Percentiles rank a stretch among this genome's conserved stretches.
Conservation (phyloP, 2,329 filamentous ascomycete genomes). For the Epichloe hybrida region DNA sequence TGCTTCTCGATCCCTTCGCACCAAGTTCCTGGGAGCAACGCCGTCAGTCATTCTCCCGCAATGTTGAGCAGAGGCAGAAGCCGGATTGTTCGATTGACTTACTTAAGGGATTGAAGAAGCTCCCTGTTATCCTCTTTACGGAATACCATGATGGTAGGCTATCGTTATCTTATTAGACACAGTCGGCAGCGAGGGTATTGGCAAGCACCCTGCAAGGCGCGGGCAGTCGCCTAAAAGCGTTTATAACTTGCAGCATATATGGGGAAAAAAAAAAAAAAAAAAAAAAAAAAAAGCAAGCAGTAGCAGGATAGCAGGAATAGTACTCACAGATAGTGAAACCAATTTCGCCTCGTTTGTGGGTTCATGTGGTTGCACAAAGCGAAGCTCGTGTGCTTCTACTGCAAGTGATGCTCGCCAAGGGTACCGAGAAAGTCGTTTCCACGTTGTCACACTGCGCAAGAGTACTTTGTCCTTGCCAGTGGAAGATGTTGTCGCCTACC, state of each 20-base stretch:
- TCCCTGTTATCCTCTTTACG: slow-evolving; percentile 3
- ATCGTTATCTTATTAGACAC: background rate
- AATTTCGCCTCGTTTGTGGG: background rate
- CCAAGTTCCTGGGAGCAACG: background rate
- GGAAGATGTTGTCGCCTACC: background rate
- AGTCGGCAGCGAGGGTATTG: background rate
- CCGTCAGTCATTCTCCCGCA: background rate
- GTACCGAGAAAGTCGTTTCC: background rate
- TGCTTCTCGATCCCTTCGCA: slow-evolving; percentile 3
- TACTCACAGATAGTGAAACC: background rate
- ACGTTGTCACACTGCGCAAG: slow-evolving; percentile 1
- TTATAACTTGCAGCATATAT: background rate
- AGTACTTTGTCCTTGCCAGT: background rate
- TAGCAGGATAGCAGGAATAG: background rate
- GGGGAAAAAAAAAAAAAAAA: background rate
- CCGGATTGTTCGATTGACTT: background rate
- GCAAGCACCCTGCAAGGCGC: background rate
- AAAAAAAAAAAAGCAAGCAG: background rate
- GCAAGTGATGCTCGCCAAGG: slow-evolving; percentile 1
- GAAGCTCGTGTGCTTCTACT: background rate
- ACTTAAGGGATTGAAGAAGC: slow-evolving; percentile 4
- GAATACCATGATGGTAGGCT: slow-evolving; percentile 1
- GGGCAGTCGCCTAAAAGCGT: background rate
- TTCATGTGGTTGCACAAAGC: background rate
- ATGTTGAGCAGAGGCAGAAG: background rate